Evolutionary conservation across 768 basidiomycete genomes (phyloP).

Genomic region (Rhizopogon sp.): DNA sequence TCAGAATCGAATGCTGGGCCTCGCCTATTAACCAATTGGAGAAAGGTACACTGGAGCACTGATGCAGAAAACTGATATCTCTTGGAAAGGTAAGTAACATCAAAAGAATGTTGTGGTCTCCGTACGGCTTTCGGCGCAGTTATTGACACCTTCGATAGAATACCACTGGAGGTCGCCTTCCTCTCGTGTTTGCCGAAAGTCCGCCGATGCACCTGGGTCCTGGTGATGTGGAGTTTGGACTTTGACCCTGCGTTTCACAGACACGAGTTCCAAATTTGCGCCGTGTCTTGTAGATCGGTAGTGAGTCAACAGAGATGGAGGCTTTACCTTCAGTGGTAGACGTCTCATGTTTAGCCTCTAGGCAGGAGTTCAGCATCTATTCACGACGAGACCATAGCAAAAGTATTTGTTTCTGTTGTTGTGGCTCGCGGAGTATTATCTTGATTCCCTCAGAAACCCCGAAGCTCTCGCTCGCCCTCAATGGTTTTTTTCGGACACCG

Average conservation of each 20-base stretch:
- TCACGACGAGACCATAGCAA: neutral
- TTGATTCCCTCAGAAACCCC: neutral
- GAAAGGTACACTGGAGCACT: neutral
- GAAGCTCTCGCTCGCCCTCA: neutral
- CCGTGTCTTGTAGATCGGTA: neutral
- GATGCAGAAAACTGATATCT: neutral
- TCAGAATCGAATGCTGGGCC: neutral
- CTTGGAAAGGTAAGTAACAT: neutral
- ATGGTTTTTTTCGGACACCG: neutral
- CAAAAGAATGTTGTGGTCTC: neutral
- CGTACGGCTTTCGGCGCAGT: neutral
- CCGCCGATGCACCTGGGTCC: neutral
- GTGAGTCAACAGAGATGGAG: neutral
- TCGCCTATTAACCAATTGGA: neutral
- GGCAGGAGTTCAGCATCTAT: neutral
- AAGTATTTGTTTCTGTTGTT: conserved; percentile 2
- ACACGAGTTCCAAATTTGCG: neutral
- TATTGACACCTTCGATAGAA: neutral
- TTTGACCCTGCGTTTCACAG: neutral
- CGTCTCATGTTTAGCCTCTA: neutral
- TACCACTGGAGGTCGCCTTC: neutral
- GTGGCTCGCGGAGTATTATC: conserved; percentile 1
- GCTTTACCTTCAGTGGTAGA: neutral
- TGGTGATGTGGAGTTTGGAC: neutral
- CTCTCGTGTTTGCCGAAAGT: neutral